Conservation (phyloP, 805 yeast species). For the Middelhovenomyces tepae region DNA sequence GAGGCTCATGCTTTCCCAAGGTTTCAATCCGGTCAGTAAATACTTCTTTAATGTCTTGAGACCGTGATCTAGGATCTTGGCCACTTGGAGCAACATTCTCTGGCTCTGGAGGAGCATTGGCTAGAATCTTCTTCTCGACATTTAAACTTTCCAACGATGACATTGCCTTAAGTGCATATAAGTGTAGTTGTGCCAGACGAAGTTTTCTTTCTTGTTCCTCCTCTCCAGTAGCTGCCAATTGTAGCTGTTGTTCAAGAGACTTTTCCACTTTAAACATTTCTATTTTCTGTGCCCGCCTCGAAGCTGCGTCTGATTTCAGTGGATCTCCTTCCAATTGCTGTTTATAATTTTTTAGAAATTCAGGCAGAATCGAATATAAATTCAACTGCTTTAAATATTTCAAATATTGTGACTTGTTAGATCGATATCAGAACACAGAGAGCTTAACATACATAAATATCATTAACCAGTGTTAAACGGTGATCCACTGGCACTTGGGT, state of each 20-base stretch:
- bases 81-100: conserved; percentile 16
- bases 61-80: conserved; percentile 13
- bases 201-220: conserved; percentile 57
- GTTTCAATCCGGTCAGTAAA: conserved; percentile 60
- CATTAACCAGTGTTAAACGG: too few relatives aligned
- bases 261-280: conserved; percentile 55
- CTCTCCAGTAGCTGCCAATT: conserved; percentile 32
- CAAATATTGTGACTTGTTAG: too few relatives aligned
- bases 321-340: conserved; percentile 5
- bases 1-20: conserved; percentile 29
- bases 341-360: conserved; percentile 8
- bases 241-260: conserved; percentile 35
- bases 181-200: conserved; percentile 45
- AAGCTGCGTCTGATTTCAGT: conserved; percentile 35
- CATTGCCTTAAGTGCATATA: conserved; percentile 46
- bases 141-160: conserved; percentile 46
- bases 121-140: conserved; percentile 49
- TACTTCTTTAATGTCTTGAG: conserved; percentile 27
- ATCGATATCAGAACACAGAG: too few relatives aligned
- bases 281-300: conserved; percentile 62
- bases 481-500: too few relatives aligned
- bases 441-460: too few relatives aligned
- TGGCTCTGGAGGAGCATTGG: conserved; percentile 19
- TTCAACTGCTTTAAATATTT: conserved; percentile 19
- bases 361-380: conserved; percentile 18